phyloP scores from a whole-genome alignment of 2,329 filamentous ascomycete species.

The Ophiocordyceps camponoti-rufipedis region DNA sequence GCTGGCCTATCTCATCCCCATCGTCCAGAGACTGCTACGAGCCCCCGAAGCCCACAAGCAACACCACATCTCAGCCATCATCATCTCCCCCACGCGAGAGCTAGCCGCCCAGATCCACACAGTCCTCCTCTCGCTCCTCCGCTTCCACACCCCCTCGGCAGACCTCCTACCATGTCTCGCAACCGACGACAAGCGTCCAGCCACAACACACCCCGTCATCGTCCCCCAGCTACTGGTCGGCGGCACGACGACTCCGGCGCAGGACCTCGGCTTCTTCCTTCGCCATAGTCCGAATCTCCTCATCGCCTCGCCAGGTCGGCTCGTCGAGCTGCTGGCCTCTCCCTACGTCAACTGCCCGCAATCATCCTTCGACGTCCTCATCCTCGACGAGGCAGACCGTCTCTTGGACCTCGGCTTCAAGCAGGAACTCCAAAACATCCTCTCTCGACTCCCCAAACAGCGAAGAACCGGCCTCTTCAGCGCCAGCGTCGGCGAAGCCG shows the following conservation, averaged over 20 bases:
- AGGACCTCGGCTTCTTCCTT: constrained; percentile 75
- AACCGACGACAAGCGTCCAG: constrained; percentile 35
- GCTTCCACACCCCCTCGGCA: constrained; percentile 68
- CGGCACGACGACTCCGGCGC: constrained; percentile 58
- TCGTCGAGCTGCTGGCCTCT: constrained; percentile 74
- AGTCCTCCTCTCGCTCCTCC: constrained; percentile 58
- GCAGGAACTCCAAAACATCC: constrained; percentile 70
- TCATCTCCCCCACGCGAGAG: constrained; percentile 82
- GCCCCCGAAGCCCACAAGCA: constrained; percentile 60
- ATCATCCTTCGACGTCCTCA: constrained; percentile 77
- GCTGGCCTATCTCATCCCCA: constrained; percentile 65
- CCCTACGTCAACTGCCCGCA: constrained; percentile 76
- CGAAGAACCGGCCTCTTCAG: constrained; percentile 85
- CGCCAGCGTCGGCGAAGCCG: constrained; percentile 87
- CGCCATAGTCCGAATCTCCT: constrained; percentile 74
- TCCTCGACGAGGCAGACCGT: constrained; percentile 88
- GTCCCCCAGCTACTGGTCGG: constrained; percentile 81
- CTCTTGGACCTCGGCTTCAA: constrained; percentile 89
- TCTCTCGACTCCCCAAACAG: constrained; percentile 77
- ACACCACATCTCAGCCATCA: constrained; percentile 77
- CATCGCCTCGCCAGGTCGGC: constrained; percentile 75
- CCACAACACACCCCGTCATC: constrained; percentile 31
- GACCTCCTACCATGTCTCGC: constrained; percentile 37
- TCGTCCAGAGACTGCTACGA: constrained; percentile 66
- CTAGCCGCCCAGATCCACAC: constrained; percentile 79